Percentiles rank a stretch among this genome's conserved stretches.
These are phyloP conservation scores for Beverwykella pulmonaria DNA, from an alignment of 495 filamentous ascomycete species.

Conservation along the genomic window DNA sequence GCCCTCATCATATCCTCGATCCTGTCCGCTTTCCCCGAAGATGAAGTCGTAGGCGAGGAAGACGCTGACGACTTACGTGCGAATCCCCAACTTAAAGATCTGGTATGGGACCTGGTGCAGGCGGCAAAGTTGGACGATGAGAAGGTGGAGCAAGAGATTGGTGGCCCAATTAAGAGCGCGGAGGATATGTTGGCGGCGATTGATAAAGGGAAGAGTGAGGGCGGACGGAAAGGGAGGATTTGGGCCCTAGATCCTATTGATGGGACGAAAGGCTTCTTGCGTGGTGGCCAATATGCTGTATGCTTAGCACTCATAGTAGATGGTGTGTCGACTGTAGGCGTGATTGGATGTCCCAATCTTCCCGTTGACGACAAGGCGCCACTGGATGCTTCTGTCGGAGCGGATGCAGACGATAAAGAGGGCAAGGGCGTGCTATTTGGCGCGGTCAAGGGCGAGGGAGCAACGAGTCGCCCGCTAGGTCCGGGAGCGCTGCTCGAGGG, in stretches of 20 bases:
- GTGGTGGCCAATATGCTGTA: slow-evolving; percentile 97
- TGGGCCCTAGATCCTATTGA: slow-evolving; percentile 98
- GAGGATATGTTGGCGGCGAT: slow-evolving; percentile 84
- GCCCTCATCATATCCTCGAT: slow-evolving; percentile 92
- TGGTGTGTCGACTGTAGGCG: slow-evolving; percentile 92
- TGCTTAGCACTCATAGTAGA: slow-evolving; percentile 90
- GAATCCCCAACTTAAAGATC: slow-evolving; percentile 64
- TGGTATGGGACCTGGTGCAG: slow-evolving; percentile 82
- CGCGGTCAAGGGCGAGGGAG: slow-evolving; percentile 74
- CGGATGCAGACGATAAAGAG: slow-evolving; percentile 65
- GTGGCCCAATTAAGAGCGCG: slow-evolving; percentile 68
- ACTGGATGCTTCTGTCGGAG: slow-evolving; percentile 66
- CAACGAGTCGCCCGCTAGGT: slow-evolving; percentile 70
- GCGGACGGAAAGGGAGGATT: slow-evolving; percentile 79
- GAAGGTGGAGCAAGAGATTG: slow-evolving; percentile 65
- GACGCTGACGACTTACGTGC: slow-evolving; percentile 76
- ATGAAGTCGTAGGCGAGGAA: slow-evolving; percentile 94
- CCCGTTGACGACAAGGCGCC: slow-evolving; percentile 76
- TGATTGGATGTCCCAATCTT: slow-evolving; percentile 91
- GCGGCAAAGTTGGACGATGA: slow-evolving; percentile 70
- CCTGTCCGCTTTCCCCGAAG: slow-evolving; percentile 81
- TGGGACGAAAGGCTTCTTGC: slow-evolving; percentile 93
- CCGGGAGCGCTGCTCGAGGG: slow-evolving; percentile 60
- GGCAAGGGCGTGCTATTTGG: slow-evolving; percentile 82
- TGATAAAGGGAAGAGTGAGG: slow-evolving; percentile 77